Conservation (phyloP, 305 asterid genomes). For the Caryopteris hybrid region DNA sequence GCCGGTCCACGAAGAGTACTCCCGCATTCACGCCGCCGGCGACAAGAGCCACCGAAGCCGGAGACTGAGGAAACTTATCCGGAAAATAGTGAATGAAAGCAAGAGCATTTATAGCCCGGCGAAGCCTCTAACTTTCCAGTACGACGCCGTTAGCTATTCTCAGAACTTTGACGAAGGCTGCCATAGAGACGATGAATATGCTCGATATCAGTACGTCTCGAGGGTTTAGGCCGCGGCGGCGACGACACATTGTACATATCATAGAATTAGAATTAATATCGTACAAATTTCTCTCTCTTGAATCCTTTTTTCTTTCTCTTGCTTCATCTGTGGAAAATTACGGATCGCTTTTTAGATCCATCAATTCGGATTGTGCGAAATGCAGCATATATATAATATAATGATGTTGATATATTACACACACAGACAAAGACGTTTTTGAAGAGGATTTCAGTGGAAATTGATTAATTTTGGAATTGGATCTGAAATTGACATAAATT, state of each 20-base stretch:
- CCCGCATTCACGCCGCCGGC: constrained; percentile 38
- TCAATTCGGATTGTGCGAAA: not conserved
- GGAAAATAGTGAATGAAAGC: constrained; percentile 55
- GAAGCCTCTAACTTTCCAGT: constrained; percentile 47
- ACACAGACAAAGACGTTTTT: no score
- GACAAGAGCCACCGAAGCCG: constrained; percentile 25
- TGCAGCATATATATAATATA: no score
- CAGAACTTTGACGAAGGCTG: constrained; percentile 89
- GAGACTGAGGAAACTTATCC: constrained; percentile 45
- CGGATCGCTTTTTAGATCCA: constrained; percentile 19
- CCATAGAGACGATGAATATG: constrained; percentile 40
- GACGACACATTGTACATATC: constrained; percentile 11
- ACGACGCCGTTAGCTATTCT: constrained; percentile 80
- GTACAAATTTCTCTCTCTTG: not conserved
- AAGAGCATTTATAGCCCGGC: constrained; percentile 45
- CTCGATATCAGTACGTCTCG: constrained; percentile 27
- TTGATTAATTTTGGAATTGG: no score
- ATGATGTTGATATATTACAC: no score
- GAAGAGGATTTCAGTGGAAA: no score
- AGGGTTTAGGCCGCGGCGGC: constrained; percentile 24
- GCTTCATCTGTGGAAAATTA: not conserved
- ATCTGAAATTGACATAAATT: no score
- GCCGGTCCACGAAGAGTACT: constrained; percentile 70
- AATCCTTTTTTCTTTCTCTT: not conserved
- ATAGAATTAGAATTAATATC: not conserved